Base-by-base conservation (phyloP, 805 yeast genomes). In the Kluyveromyces aestuarii region DNA sequence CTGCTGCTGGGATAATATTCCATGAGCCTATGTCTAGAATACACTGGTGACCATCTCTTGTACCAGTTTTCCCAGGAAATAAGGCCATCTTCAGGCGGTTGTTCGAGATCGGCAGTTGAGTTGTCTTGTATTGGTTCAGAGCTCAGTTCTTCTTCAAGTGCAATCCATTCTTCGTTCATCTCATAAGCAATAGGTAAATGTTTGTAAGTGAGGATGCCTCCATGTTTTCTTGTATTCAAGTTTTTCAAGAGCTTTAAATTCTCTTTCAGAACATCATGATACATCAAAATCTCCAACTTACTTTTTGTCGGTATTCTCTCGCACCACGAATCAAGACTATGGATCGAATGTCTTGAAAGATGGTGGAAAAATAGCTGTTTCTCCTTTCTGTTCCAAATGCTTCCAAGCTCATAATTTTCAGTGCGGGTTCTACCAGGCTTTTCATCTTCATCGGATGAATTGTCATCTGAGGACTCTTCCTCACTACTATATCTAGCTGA, bases 131-230 rank as follows among this genome's bases (percentile, higher is more conserved):
- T 50, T 30, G 40, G 44, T 40, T 55, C 54, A 35, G 44, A 38
- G 18, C 62, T 53, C 55, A 62, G 52, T 19, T 44, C 39, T 27
- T 62, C 66, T 44, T 64, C 69, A 25, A 62, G 40, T 13, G 53
- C 50, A 25, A 62, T 50, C 33, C 53, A 60, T 27, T 49, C 48
- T 18, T 62, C 66, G 48, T 55, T 59, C 61, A 65, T 57, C 41
- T 65, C 68, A 44, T 64, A 64, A 14, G 69, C 68, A 30, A 64
- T 61, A 2, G 68, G 68, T 2, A 60, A 46, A n/a, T 62, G 61
- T 5, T 19, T 48, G 27, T 58, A 44, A 13, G 52, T 46, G 17
- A 60, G 18, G 16, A 64, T 48, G 2, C 60, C 53, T 10, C 59
- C 56, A 19, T 53, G 49, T n/a, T 47, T 50, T 38, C 44, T 52